Evolutionary conservation across 1,284 basidiomycete species (phyloP), one percentile per base, ranked within the genome.

Genomic region (Austroboletus rostrupii): DNA sequence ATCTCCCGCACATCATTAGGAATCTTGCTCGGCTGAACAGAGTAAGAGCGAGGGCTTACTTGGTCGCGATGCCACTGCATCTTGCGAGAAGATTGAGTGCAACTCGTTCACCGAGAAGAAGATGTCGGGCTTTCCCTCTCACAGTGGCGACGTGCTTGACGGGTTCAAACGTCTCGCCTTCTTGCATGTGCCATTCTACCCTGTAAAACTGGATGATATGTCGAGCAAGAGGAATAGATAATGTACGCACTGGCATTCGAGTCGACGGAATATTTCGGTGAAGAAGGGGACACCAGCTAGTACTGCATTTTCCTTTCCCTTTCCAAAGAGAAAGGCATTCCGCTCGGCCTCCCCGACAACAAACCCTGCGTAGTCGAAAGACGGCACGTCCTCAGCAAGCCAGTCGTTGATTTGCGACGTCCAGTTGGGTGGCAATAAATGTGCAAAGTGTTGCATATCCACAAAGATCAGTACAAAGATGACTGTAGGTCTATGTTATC

Each of bases 231-330:
- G 13, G 32, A 33, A 40, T 1, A 29, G 10, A 11, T 6, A 17
- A 26, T 43, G 45, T 37, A 81, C 91, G 68, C 69, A 95, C 92
- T 80, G 73, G 84, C 96, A 99, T 35, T 81, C 91, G 23, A 97
- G 80, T 64, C 94, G 91, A 43, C 75, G 71, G 69, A 99, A 99
- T 43, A 99, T 83, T 69, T 98, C 93, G 39, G 91, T 86, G 61
- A 98, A 92, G 73, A 99, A 99, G 0, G 97, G 97, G 8, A 87
- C 89, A 43, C 96, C 96, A 1, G 97, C 96, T 4, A 99, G 79
- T 21, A 98, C 85, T 14, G 93, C 94, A 6, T 72, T 57, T 43
- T 75, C 68, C 40, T 76, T 76, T 50, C 88, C 87, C 71, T 97
- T 99, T 50, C 94, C 94, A 61, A 92, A 81, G 28, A 99, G 80